Evolutionary conservation across 345 rosid species (phyloP).

Genomic region (Boechera retrofracta): DNA sequence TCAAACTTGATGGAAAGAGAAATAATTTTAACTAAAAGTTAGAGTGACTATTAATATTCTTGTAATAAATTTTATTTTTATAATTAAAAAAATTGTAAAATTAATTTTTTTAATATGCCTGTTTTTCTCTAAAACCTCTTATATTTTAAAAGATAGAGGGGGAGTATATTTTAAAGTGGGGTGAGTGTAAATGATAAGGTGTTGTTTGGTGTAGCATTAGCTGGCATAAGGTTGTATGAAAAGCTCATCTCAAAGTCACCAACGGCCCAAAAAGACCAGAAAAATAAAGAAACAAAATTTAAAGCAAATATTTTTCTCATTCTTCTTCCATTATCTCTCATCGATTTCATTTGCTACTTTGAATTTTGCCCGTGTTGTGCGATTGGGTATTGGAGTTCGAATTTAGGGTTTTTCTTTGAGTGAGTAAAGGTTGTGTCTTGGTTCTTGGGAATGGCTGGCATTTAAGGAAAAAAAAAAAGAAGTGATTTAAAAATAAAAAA

Average conservation of each 20-base stretch:
- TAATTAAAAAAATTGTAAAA: too few species aligned
- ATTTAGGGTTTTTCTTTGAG: constrained; percentile 17
- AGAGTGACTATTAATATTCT: too few species aligned
- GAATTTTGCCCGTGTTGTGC: constrained; percentile 15
- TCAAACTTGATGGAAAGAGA: too few species aligned
- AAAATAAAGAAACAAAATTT: neutral
- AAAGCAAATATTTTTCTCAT: constrained; percentile 12
- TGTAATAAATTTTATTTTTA: too few species aligned
- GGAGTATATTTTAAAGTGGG: constrained; percentile 14
- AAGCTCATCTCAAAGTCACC: constrained; percentile 43
- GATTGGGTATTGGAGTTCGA: neutral
- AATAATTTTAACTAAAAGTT: too few species aligned
- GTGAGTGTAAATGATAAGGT: constrained; percentile 47
- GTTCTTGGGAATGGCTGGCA: constrained; percentile 37
- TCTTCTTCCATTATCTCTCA: constrained; percentile 28
- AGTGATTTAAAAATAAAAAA: neutral
- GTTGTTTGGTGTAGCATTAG: constrained; percentile 44
- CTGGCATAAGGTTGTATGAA: constrained; percentile 42
- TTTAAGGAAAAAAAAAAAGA: constrained; percentile 16
- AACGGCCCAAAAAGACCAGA: constrained; percentile 37
- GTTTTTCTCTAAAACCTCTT: too few species aligned
- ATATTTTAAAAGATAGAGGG: too few species aligned
- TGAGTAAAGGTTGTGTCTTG: constrained; percentile 27
- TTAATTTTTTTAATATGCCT: too few species aligned
- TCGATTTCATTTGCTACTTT: constrained; percentile 23